These are phyloP conservation scores for Ochetophila trinervis DNA, from an alignment of 306 rosid species.

Conservation along the genomic window DNA sequence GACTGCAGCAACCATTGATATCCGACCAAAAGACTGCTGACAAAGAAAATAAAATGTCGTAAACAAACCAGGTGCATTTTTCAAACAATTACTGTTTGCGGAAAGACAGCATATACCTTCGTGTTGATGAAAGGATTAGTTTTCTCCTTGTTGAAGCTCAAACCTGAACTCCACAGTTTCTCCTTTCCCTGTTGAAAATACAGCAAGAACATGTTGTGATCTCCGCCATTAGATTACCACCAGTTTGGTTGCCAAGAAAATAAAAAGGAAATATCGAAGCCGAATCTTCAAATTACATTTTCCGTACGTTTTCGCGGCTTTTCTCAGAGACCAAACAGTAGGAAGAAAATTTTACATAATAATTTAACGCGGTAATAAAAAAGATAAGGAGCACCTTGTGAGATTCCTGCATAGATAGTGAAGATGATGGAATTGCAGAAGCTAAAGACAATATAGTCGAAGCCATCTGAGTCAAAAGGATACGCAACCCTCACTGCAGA, in stretches of 20 bases:
- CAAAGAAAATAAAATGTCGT: constrained; percentile 3
- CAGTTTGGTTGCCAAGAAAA: not conserved
- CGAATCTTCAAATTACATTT: not conserved
- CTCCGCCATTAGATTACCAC: not conserved
- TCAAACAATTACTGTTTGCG: not conserved
- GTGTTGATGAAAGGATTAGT: constrained; percentile 30
- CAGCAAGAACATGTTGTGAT: constrained; percentile 4
- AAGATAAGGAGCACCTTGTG: constrained; percentile 40
- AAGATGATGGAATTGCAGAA: constrained; percentile 44
- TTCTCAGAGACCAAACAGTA: constrained; percentile 16
- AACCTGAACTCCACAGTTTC: constrained; percentile 37
- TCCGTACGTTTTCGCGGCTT: not conserved
- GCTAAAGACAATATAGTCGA: constrained; percentile 57
- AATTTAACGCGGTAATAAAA: not conserved
- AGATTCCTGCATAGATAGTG: constrained; percentile 35
- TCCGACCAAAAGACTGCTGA: constrained; percentile 62
- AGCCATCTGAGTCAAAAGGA: constrained; percentile 37
- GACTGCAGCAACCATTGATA: constrained; percentile 65
- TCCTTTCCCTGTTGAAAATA: constrained; percentile 40
- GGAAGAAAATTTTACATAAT: not conserved
- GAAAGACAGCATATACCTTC: constrained; percentile 31
- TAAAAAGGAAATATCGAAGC: not conserved
- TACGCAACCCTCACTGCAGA: not conserved
- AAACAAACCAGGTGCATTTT: not conserved
- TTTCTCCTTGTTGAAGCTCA: constrained; percentile 44